phyloP scores from a whole-genome alignment of 202 grass and related monocot species.

The Digitaria exilis region DNA sequence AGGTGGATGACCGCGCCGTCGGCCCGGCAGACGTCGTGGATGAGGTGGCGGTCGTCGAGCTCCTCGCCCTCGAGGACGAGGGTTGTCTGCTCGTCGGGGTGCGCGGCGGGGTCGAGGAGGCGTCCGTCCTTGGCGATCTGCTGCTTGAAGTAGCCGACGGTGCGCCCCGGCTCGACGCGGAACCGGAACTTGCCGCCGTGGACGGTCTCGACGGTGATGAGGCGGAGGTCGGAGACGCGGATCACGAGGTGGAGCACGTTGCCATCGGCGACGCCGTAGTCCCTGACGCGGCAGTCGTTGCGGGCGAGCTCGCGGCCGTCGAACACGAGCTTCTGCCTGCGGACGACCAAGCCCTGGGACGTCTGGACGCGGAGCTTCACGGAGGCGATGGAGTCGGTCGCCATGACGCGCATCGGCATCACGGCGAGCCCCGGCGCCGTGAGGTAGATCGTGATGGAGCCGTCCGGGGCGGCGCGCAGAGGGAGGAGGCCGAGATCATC shows the following conservation, averaged over 20 bases:
- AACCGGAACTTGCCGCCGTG: conserved; percentile 58
- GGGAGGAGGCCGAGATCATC: conserved; percentile 34
- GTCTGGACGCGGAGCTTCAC: conserved; percentile 78
- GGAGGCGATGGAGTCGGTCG: conserved; percentile 55
- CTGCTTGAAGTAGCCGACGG: conserved; percentile 54
- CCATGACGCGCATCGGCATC: conserved; percentile 62
- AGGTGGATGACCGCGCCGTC: conserved; percentile 66
- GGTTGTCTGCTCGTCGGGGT: conserved; percentile 33
- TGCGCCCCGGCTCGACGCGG: conserved; percentile 51
- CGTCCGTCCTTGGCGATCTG: conserved; percentile 40
- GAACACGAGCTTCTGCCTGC: conserved; percentile 69
- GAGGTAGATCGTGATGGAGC: conserved; percentile 61
- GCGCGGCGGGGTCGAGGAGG: neutral
- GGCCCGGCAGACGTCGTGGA: conserved; percentile 60
- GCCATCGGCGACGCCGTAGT: conserved; percentile 57
- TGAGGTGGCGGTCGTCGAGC: conserved; percentile 53
- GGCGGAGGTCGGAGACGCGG: conserved; percentile 57
- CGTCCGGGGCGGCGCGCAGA: conserved; percentile 10
- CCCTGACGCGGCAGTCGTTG: conserved; percentile 49
- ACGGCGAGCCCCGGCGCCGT: conserved; percentile 43
- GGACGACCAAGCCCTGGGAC: conserved; percentile 49
- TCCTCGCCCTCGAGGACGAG: conserved; percentile 64
- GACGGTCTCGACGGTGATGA: conserved; percentile 49
- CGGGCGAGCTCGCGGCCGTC: conserved; percentile 57
- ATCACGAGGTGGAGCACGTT: conserved; percentile 72